Evolutionary conservation across 805 yeast species (phyloP).

Genomic region (Ogataea haglerorum): DNA sequence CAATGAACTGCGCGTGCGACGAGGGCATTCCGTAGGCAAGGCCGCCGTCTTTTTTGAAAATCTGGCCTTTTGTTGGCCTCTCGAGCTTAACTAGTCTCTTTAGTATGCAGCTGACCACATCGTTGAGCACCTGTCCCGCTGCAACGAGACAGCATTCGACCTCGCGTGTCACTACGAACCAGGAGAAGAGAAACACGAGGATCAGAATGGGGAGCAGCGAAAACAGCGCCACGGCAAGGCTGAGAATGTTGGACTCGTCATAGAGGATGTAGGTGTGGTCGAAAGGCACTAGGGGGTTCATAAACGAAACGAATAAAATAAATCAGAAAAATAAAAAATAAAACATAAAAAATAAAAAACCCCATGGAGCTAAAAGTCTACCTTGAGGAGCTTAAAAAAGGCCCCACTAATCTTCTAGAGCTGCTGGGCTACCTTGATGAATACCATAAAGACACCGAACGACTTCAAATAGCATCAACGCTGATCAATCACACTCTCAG

Average conservation of each 20-base stretch:
- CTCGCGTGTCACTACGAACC: slow-evolving; percentile 81
- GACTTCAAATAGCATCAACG: not conserved
- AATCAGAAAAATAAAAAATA: not conserved
- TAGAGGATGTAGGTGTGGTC: slow-evolving; percentile 86
- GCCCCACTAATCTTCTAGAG: not conserved
- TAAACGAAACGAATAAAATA: not conserved
- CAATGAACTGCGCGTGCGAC: slow-evolving; percentile 96
- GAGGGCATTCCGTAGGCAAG: slow-evolving; percentile 91
- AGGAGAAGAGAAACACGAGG: slow-evolving; percentile 74
- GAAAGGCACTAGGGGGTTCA: slow-evolving; percentile 47
- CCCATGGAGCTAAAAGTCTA: slow-evolving; percentile 1
- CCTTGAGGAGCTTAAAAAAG: slow-evolving; percentile 1
- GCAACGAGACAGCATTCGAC: slow-evolving; percentile 81
- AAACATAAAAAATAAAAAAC: not conserved
- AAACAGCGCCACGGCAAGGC: slow-evolving; percentile 62
- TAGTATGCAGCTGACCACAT: slow-evolving; percentile 62
- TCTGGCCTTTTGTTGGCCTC: slow-evolving; percentile 56
- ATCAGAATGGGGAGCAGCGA: slow-evolving; percentile 80
- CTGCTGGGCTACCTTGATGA: not conserved
- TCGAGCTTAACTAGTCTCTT: slow-evolving; percentile 66
- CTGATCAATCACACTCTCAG: slow-evolving; percentile 12
- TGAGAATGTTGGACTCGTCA: slow-evolving; percentile 59
- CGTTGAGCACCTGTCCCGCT: slow-evolving; percentile 81
- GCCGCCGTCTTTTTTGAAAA: slow-evolving; percentile 29
- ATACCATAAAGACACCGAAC: not conserved